Percentiles rank a stretch among this genome's conserved stretches.
phyloP scores from a whole-genome alignment of 108 stramenopile genomes.

The Parmales sp. region DNA sequence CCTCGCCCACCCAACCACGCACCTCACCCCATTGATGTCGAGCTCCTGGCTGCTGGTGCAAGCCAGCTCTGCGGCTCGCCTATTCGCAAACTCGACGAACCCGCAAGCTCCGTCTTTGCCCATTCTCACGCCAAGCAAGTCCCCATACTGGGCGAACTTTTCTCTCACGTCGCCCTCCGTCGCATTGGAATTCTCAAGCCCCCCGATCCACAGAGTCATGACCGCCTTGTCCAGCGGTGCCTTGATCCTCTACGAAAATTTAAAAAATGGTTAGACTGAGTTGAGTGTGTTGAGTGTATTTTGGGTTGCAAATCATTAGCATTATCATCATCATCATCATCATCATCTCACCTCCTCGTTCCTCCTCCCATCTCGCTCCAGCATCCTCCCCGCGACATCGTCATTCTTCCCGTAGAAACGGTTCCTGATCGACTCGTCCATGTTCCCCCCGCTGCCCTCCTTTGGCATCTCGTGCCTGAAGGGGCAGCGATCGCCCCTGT shows the following conservation, averaged over 20 bases:
- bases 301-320: constrained; percentile 72
- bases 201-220: constrained; percentile 50
- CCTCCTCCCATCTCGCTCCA: constrained; percentile 48
- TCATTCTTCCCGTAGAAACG: constrained; percentile 86
- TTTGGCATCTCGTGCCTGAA: constrained; percentile 95
- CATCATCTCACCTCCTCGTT: constrained; percentile 36
- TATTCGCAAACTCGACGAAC: constrained; percentile 82
- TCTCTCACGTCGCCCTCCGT: constrained; percentile 58
- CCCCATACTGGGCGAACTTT: constrained; percentile 69
- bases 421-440: constrained; percentile 84
- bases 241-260: constrained; percentile 15
- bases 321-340: constrained; percentile 54
- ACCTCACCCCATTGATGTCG: constrained; percentile 39
- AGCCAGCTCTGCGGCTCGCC: constrained; percentile 69
- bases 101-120: constrained; percentile 48
- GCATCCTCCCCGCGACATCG: constrained; percentile 75
- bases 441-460: constrained; percentile 76
- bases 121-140: constrained; percentile 65
- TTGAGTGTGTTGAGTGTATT: too few relatives aligned
- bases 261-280: too few relatives aligned
- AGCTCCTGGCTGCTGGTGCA: constrained; percentile 58
- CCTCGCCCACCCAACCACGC: constrained; percentile 69
- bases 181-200: constrained; percentile 37
- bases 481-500: constrained; percentile 82
- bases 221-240: constrained; percentile 51